phyloP scores from a whole-genome alignment of 2,329 filamentous ascomycete species.

The Fusarium foetens region DNA sequence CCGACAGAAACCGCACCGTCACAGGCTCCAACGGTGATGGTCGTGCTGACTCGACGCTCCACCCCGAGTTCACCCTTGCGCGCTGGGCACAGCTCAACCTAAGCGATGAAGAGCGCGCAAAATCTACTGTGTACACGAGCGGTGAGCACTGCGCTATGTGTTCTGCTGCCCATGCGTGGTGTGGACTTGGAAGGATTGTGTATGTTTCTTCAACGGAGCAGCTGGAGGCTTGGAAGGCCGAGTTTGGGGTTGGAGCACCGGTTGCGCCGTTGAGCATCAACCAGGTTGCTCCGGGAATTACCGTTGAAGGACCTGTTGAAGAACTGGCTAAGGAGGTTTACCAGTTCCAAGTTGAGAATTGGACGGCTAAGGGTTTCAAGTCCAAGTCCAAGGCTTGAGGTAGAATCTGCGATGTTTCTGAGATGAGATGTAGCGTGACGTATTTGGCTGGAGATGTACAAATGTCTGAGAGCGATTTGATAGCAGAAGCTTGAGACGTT shows the following conservation, averaged over 20 bases:
- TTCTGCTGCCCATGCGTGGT: slow-evolving; percentile 49
- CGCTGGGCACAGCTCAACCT: slow-evolving; percentile 51
- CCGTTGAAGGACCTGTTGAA: slow-evolving; percentile 46
- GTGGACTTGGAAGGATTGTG: slow-evolving; percentile 50
- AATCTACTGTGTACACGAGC: slow-evolving; percentile 50
- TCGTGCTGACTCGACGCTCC: slow-evolving; percentile 47
- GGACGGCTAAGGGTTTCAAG: slow-evolving; percentile 27
- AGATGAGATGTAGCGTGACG: neutral
- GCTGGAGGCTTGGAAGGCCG: slow-evolving; percentile 43
- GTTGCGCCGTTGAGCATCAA: slow-evolving; percentile 45
- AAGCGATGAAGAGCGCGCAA: slow-evolving; percentile 53
- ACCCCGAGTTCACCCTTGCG: slow-evolving; percentile 52
- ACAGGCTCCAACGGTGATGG: slow-evolving; percentile 44
- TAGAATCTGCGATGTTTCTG: neutral
- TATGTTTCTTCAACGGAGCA: slow-evolving; percentile 48
- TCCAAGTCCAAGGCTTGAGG: slow-evolving; percentile 17
- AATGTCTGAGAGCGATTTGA: neutral
- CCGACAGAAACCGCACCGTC: slow-evolving; percentile 50
- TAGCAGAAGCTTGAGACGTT: neutral
- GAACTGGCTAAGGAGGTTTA: slow-evolving; percentile 46
- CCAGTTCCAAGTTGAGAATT: slow-evolving; percentile 42
- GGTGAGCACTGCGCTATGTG: slow-evolving; percentile 54
- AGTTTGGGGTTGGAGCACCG: slow-evolving; percentile 38
- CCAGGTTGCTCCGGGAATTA: slow-evolving; percentile 45
- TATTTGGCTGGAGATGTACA: neutral